A percentile compares a stretch with the other conserved stretches of the same genome.
Evolutionary conservation across 2,329 filamentous ascomycete species (phyloP).

Genomic region (Phaeoacremonium minimum): DNA sequence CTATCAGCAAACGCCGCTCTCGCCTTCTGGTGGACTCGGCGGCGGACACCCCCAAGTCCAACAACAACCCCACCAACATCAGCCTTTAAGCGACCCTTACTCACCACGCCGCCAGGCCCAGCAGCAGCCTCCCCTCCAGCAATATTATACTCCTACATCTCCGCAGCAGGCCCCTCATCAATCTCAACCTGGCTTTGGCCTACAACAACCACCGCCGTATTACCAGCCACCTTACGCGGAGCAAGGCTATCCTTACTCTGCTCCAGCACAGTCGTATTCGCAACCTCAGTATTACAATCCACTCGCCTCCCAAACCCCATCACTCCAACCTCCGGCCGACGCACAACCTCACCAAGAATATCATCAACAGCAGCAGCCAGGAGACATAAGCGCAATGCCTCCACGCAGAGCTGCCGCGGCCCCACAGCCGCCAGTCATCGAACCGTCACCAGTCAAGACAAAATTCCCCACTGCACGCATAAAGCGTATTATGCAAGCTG

Average conservation of each 20-base stretch:
- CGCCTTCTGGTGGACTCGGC: neutral
- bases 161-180: neutral
- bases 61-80: too few species aligned
- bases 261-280: conserved; percentile 11
- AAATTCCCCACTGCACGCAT: conserved; percentile 97
- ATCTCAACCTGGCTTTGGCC: neutral
- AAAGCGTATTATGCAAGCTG: conserved; percentile 98
- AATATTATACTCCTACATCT: neutral
- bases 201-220: conserved; percentile 2
- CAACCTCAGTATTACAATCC: conserved; percentile 4
- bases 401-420: conserved; percentile 30
- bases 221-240: conserved; percentile 15
- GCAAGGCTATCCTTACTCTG: conserved; percentile 15
- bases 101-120: neutral
- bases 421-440: conserved; percentile 36
- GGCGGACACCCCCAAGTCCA: too few species aligned
- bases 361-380: conserved; percentile 14
- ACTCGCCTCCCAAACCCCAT: conserved; percentile 3
- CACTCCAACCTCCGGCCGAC: neutral
- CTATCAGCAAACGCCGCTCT: neutral
- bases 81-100: neutral
- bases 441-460: conserved; percentile 74
- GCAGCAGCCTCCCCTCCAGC: neutral
- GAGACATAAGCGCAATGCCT: conserved; percentile 30
- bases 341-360: conserved; percentile 9